A percentile compares a stretch with the other conserved stretches of the same genome.
Evolutionary conservation across 306 rosid genomes (phyloP).

Genomic region (Dryas alaskensis): DNA sequence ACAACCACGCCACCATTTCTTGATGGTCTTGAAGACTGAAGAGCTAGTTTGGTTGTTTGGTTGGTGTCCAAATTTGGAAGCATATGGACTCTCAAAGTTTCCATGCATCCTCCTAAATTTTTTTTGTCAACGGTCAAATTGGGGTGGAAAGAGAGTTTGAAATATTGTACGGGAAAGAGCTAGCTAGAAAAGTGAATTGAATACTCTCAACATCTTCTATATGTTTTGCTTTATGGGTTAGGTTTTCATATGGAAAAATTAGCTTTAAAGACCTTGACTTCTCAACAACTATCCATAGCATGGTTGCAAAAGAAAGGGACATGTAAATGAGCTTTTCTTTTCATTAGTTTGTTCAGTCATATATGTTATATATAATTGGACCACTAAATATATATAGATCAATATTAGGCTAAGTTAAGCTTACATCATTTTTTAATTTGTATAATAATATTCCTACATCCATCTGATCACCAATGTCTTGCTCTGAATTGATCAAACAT

Average conservation of each 20-base stretch:
- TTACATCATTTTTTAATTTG: slow-evolving; percentile 14
- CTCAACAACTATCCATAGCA: slow-evolving; percentile 6
- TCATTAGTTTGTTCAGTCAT: slow-evolving; percentile 1
- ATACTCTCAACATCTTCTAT: not conserved
- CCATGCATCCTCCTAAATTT: too few relatives aligned
- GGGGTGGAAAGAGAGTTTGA: not conserved
- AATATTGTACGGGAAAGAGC: slow-evolving; percentile 1
- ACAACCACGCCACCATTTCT: slow-evolving; percentile 21
- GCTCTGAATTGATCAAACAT: slow-evolving; percentile 22
- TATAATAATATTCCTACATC: not conserved
- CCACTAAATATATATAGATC: too few relatives aligned
- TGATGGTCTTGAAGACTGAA: slow-evolving; percentile 20
- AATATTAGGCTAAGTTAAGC: slow-evolving; percentile 20
- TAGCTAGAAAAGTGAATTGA: not conserved
- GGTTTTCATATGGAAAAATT: slow-evolving; percentile 24
- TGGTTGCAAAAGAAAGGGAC: slow-evolving; percentile 6
- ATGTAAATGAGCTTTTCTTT: slow-evolving; percentile 20
- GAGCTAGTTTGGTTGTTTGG: slow-evolving; percentile 11
- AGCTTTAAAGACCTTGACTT: slow-evolving; percentile 26
- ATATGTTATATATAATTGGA: too few relatives aligned
- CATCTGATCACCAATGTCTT: slow-evolving; percentile 3
- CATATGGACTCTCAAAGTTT: not conserved
- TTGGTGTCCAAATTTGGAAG: not conserved
- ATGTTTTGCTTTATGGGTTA: slow-evolving; percentile 12
- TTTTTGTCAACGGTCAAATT: slow-evolving; percentile 9